Conservation (phyloP, 1,139 yeast genomes). For the Zygotorulaspora mrakii region DNA sequence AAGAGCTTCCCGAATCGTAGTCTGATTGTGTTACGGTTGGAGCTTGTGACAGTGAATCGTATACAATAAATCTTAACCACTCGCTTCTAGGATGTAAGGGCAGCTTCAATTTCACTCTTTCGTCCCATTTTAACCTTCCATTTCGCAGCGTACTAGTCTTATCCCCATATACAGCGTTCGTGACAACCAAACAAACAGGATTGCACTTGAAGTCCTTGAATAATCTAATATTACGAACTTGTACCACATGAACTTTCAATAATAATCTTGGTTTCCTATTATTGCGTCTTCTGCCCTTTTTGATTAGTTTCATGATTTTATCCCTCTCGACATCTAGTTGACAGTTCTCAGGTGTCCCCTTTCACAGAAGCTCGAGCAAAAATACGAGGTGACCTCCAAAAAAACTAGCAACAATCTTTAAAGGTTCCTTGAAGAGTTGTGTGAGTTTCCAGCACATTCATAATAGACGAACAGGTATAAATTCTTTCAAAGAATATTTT, state of each 20-base stretch:
- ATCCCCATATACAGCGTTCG: slow-evolving; percentile 27
- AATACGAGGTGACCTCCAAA: not conserved
- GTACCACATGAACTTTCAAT: slow-evolving; percentile 26
- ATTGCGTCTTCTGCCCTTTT: slow-evolving; percentile 18
- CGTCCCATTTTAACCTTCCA: slow-evolving; percentile 28
- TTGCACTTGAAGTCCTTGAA: slow-evolving; percentile 30
- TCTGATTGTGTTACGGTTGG: slow-evolving; percentile 4
- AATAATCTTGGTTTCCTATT: slow-evolving; percentile 18
- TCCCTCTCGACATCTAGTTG: too few species aligned
- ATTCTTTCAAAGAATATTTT: too few species aligned
- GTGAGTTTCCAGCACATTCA: too few species aligned
- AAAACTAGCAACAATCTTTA: not conserved
- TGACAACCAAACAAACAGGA: slow-evolving; percentile 32
- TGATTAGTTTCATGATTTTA: slow-evolving; percentile 27
- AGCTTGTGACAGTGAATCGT: slow-evolving; percentile 25
- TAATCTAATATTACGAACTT: slow-evolving; percentile 25
- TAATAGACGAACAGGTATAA: too few species aligned
- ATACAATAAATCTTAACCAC: slow-evolving; percentile 29
- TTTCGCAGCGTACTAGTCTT: slow-evolving; percentile 26
- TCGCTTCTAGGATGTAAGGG: slow-evolving; percentile 30
- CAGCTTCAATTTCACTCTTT: slow-evolving; percentile 28
- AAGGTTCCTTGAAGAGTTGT: too few species aligned
- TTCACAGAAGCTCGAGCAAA: not conserved
- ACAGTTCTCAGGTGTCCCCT: too few species aligned
- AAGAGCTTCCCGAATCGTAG: slow-evolving; percentile 1